Percentiles rank a stretch among this genome's conserved stretches.
These are phyloP conservation scores for Mycena latifolia DNA, from an alignment of 768 basidiomycete genomes.

Conservation along the genomic window DNA sequence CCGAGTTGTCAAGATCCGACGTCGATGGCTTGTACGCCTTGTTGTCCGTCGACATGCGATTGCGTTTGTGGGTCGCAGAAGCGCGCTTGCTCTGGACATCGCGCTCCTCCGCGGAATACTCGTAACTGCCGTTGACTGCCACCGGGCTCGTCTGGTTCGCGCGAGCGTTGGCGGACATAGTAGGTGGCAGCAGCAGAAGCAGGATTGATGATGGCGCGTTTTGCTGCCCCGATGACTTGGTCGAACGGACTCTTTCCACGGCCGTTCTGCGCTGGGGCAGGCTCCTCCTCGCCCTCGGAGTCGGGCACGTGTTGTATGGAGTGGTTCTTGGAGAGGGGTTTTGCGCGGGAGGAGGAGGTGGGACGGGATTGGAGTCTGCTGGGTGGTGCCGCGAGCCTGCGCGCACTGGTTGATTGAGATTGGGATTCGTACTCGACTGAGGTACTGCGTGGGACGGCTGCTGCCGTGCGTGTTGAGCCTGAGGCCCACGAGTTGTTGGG, in stretches of 20 bases:
- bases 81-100: constrained; percentile 60
- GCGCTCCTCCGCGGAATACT: constrained; percentile 82
- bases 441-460: constrained; percentile 74
- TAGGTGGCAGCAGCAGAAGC: constrained; percentile 67
- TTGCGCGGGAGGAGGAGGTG: constrained; percentile 46
- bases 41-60: constrained; percentile 81
- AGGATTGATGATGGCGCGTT: constrained; percentile 50
- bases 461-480: constrained; percentile 59
- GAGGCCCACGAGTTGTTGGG: constrained; percentile 80
- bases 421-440: constrained; percentile 86
- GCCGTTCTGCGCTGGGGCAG: constrained; percentile 46
- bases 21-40: constrained; percentile 81
- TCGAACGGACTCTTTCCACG: constrained; percentile 82
- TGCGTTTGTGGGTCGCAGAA: constrained; percentile 57
- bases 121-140: constrained; percentile 69
- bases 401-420: constrained; percentile 62
- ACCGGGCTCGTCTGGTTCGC: constrained; percentile 63
- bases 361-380: constrained; percentile 52
- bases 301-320: constrained; percentile 75
- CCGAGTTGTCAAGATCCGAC: constrained; percentile 76
- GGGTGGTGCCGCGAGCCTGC: constrained; percentile 76
- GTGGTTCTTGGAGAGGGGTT: constrained; percentile 66
- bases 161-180: constrained; percentile 73
- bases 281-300: constrained; percentile 69
- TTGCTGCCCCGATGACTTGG: constrained; percentile 67